A percentile compares a stretch with the other conserved stretches of the same genome.
These are phyloP conservation scores for Elaeis guineensis DNA, from an alignment of 176 grass and related monocot species.

Conservation along the genomic window DNA sequence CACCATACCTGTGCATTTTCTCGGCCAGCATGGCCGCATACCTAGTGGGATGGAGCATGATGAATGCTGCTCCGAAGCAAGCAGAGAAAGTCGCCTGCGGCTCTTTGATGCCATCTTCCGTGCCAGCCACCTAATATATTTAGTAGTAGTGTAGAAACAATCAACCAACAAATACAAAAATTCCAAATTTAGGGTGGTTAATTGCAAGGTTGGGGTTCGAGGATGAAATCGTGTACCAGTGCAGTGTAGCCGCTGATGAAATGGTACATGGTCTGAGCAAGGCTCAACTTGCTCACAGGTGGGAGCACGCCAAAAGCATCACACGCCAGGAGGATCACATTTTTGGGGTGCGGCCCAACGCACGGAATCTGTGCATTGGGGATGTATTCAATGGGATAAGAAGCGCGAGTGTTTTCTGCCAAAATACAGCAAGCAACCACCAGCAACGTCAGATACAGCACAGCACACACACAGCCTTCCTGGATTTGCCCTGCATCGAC, in stretches of 20 bases:
- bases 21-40: slow-evolving; percentile 97
- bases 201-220: too few relatives aligned
- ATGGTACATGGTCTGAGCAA: slow-evolving; percentile 98
- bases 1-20: slow-evolving; percentile 92
- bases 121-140: slow-evolving; percentile 61
- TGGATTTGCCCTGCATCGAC: too few relatives aligned
- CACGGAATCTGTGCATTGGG: slow-evolving; percentile 89
- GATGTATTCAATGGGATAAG: slow-evolving; percentile 96
- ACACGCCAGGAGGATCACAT: slow-evolving; percentile 92
- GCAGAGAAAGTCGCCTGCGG: slow-evolving; percentile 96
- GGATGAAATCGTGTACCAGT: slow-evolving; percentile 26
- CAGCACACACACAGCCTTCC: too few relatives aligned
- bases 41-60: slow-evolving; percentile 98
- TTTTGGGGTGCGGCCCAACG: slow-evolving; percentile 88
- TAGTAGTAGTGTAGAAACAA: neutral
- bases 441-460: too few relatives aligned
- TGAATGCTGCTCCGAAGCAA: slow-evolving; percentile 95
- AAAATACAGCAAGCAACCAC: neutral
- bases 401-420: slow-evolving; percentile 87
- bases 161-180: too few relatives aligned
- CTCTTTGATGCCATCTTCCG: slow-evolving; percentile 93
- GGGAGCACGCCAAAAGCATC: slow-evolving; percentile 95
- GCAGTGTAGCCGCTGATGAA: slow-evolving; percentile 99
- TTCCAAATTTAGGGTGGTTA: too few relatives aligned
- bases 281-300: slow-evolving; percentile 91